These are phyloP conservation scores for Gossypium sturtianum DNA, from an alignment of 345 rosid species.

Conservation along the genomic window DNA sequence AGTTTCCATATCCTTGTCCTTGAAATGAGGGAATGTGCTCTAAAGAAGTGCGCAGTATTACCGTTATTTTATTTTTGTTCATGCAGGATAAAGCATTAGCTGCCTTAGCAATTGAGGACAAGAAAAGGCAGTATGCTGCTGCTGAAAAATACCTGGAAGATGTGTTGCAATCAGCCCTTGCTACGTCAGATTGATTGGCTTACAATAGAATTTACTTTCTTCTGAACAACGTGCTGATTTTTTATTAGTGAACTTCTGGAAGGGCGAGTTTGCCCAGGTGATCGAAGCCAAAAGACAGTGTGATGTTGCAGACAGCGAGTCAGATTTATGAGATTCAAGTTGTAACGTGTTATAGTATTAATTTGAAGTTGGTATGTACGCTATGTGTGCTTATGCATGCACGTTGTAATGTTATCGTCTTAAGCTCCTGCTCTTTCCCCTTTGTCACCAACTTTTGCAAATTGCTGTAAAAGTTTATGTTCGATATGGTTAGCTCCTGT, in stretches of 20 bases:
- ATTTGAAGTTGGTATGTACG: background rate
- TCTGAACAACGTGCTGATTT: background rate
- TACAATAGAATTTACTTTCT: background rate
- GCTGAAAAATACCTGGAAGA: slow-evolving; percentile 93
- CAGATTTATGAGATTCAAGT: background rate
- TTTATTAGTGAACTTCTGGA: background rate
- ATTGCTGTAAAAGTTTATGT: background rate
- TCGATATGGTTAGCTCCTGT: background rate
- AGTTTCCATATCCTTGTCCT: slow-evolving; percentile 2
- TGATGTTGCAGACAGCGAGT: background rate
- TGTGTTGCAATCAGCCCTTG: slow-evolving; percentile 75
- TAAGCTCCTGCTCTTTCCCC: background rate
- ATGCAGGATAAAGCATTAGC: slow-evolving; percentile 90
- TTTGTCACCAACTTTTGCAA: background rate
- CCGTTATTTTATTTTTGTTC: background rate
- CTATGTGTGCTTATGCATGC: background rate
- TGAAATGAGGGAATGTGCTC: background rate
- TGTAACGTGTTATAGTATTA: background rate
- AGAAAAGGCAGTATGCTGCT: slow-evolving; percentile 79
- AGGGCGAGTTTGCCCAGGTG: too few species aligned
- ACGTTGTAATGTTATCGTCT: too few species aligned
- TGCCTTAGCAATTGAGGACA: slow-evolving; percentile 89
- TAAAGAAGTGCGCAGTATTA: background rate
- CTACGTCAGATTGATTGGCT: slow-evolving; percentile 31
- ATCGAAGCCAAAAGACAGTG: background rate